phyloP scores from a whole-genome alignment of 108 stramenopile genomes.

The Fistulifera pelliculosa region DNA sequence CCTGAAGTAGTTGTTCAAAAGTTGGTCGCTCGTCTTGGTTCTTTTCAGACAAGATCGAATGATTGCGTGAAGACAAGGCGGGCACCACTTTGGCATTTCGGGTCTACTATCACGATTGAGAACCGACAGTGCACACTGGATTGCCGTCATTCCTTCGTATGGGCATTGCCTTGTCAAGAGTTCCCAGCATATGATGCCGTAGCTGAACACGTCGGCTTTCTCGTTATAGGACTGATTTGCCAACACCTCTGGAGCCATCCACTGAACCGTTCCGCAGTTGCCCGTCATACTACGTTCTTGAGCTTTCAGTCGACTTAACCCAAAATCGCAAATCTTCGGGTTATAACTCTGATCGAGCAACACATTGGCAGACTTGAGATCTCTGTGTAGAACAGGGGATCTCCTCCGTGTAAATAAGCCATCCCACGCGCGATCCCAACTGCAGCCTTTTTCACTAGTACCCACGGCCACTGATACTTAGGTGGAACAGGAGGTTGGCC shows the following conservation, averaged over 20 bases:
- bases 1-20: slow-evolving; percentile 55
- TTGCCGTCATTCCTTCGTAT: slow-evolving; percentile 82
- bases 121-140: slow-evolving; percentile 83
- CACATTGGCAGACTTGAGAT: slow-evolving; percentile 86
- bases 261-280: slow-evolving; percentile 91
- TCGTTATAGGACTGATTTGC: slow-evolving; percentile 70
- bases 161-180: slow-evolving; percentile 76
- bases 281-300: slow-evolving; percentile 83
- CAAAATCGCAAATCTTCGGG: slow-evolving; percentile 94
- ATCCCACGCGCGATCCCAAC: slow-evolving; percentile 85
- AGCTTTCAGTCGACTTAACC: slow-evolving; percentile 80
- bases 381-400: slow-evolving; percentile 90
- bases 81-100: slow-evolving; percentile 79
- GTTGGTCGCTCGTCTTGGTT: slow-evolving; percentile 59
- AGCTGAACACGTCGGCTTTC: slow-evolving; percentile 79
- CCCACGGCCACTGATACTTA: slow-evolving; percentile 65
- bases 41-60: slow-evolving; percentile 63
- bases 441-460: slow-evolving; percentile 60
- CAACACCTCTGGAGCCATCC: slow-evolving; percentile 93
- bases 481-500: slow-evolving; percentile 45
- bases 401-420: slow-evolving; percentile 86
- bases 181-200: slow-evolving; percentile 83
- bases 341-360: slow-evolving; percentile 80
- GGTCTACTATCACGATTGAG: slow-evolving; percentile 75
- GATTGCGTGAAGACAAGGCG: slow-evolving; percentile 52